Percentiles rank a stretch among this genome's conserved stretches.
Evolutionary conservation across 2,329 filamentous ascomycete genomes (phyloP).

Genomic region (Biscogniauxia mediterranea): DNA sequence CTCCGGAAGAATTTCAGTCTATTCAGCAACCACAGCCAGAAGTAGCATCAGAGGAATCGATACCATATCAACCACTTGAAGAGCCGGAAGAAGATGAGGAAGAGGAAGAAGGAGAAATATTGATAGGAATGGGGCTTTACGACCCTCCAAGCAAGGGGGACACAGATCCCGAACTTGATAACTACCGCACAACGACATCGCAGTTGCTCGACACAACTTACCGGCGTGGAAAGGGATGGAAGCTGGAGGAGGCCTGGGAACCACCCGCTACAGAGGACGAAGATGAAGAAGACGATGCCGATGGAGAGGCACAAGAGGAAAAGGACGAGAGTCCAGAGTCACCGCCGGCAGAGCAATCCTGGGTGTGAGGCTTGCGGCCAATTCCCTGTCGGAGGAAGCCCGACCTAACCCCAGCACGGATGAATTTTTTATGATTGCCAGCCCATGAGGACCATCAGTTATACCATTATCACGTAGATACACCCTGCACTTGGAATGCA

Average conservation of each 20-base stretch:
- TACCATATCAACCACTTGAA: slow-evolving; percentile 49
- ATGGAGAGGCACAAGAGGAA: slow-evolving; percentile 39
- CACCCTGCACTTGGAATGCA: slow-evolving; percentile 1
- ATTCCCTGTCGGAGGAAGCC: slow-evolving; percentile 4
- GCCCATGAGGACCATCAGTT: slow-evolving; percentile 17
- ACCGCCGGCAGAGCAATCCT: slow-evolving; percentile 27
- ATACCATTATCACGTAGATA: slow-evolving; percentile 1
- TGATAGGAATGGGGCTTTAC: slow-evolving; percentile 82
- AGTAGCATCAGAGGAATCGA: slow-evolving; percentile 48
- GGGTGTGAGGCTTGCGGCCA: slow-evolving; percentile 20
- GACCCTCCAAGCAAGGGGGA: slow-evolving; percentile 62
- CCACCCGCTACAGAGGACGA: slow-evolving; percentile 58
- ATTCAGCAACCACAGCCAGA: slow-evolving; percentile 47
- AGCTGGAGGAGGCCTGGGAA: slow-evolving; percentile 78
- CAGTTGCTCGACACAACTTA: slow-evolving; percentile 53
- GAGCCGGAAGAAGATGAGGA: slow-evolving; percentile 45
- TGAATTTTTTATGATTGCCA: not conserved
- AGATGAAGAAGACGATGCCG: slow-evolving; percentile 52
- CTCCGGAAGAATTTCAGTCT: slow-evolving; percentile 56
- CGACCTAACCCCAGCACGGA: not conserved
- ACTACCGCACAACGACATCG: slow-evolving; percentile 54
- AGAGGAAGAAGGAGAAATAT: slow-evolving; percentile 63
- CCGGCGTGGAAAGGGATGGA: slow-evolving; percentile 68
- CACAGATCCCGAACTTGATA: slow-evolving; percentile 49
- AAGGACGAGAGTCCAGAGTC: slow-evolving; percentile 32